A percentile compares a stretch with the other conserved stretches of the same genome.
Conservation (phyloP, 2,329 filamentous ascomycete species). For the Madurella mycetomatis region DNA sequence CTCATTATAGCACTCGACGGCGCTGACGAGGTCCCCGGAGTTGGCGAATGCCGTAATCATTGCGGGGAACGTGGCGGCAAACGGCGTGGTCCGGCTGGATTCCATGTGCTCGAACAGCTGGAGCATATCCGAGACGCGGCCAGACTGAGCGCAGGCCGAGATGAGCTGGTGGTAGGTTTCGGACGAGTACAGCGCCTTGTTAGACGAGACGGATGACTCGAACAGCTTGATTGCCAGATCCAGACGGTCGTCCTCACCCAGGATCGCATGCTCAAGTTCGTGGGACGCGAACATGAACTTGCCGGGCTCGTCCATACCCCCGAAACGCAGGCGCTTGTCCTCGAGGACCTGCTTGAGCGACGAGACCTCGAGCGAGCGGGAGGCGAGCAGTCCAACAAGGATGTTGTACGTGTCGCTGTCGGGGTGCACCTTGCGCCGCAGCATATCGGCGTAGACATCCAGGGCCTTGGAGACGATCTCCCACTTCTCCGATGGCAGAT, state of each 20-base stretch:
- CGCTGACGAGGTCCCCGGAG: conserved; percentile 75
- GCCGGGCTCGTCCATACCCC: conserved; percentile 76
- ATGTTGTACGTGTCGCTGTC: conserved; percentile 85
- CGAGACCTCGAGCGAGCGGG: conserved; percentile 73
- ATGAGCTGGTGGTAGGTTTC: conserved; percentile 84
- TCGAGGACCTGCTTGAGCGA: conserved; percentile 69
- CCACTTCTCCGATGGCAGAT: conserved; percentile 71
- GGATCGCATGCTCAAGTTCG: conserved; percentile 79
- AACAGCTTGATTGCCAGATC: conserved; percentile 83
- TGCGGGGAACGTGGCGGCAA: conserved; percentile 76
- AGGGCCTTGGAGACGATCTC: conserved; percentile 87
- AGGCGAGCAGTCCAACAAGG: conserved; percentile 75
- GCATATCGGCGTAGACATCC: conserved; percentile 96
- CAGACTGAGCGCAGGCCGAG: conserved; percentile 77
- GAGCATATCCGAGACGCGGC: conserved; percentile 82
- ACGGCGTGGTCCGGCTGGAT: conserved; percentile 64
- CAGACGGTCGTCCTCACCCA: conserved; percentile 82
- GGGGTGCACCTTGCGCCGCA: conserved; percentile 74
- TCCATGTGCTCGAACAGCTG: conserved; percentile 92
- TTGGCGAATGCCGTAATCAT: conserved; percentile 95
- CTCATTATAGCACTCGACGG: conserved; percentile 92
- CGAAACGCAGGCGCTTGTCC: conserved; percentile 77
- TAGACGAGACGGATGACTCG: conserved; percentile 63
- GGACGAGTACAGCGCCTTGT: conserved; percentile 65
- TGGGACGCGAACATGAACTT: conserved; percentile 87